Percentiles rank a stretch among this genome's conserved stretches.
These are phyloP conservation scores for Dissophora globulifera DNA, from an alignment of 192 early-diverging fungal genomes.

Conservation along the genomic window DNA sequence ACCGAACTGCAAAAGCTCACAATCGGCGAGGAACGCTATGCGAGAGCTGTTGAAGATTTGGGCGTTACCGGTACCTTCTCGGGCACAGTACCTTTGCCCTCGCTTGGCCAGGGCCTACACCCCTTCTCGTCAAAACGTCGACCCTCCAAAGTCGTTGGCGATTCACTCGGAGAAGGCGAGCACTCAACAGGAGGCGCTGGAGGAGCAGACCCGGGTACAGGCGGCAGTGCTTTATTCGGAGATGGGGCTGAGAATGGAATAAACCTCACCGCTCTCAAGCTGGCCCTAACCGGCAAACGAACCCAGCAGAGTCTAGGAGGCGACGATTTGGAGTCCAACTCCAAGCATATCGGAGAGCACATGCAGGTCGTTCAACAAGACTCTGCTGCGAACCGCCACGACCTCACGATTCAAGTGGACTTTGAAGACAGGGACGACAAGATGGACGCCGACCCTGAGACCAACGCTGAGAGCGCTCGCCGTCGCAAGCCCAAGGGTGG, in stretches of 20 bases:
- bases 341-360: neutral
- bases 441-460: no score
- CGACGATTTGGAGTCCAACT: slow-evolving; percentile 9
- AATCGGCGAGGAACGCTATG: slow-evolving; percentile 35
- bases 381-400: no score
- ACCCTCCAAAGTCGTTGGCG: slow-evolving; percentile 12
- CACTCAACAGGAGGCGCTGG: no score
- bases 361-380: neutral
- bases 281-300: slow-evolving; percentile 11
- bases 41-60: slow-evolving; percentile 30
- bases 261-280: slow-evolving; percentile 14
- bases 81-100: slow-evolving; percentile 35
- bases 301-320: neutral
- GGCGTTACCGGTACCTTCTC: slow-evolving; percentile 23
- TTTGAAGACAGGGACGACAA: no score
- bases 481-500: slow-evolving; percentile 42
- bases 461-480: slow-evolving; percentile 2
- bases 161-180: no score
- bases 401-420: no score
- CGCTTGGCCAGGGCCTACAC: slow-evolving; percentile 1
- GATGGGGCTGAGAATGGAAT: neutral
- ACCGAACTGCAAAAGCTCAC: slow-evolving; percentile 38
- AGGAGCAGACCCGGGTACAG: no score
- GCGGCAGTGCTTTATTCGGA: neutral
- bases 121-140: neutral